Evolutionary conservation across 116 monocot genomes (phyloP), one percentile per base, ranked within the genome.

Genomic region (Cymodocea nodosa): DNA sequence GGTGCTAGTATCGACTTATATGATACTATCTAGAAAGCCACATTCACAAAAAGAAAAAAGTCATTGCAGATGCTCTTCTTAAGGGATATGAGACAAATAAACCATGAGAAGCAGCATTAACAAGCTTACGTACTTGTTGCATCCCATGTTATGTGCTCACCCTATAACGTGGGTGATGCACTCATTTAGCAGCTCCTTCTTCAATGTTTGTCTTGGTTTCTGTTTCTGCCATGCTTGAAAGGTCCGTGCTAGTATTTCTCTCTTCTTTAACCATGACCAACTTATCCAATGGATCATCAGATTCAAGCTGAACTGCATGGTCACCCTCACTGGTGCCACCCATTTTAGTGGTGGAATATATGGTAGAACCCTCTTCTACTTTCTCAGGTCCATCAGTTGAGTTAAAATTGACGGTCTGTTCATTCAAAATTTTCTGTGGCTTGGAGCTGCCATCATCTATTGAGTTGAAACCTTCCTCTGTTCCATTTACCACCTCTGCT

Each of bases 161-260:
- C 16, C 35, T 39, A 6, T 6, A 62, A 39, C 18, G 35, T 40
- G 6, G 18, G 37, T 25, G n/a, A n/a, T 13, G 15, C 20, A 50
- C 39, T 70, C 52, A 75, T n/a, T 75, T 70, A 51, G 64, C 69
- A 34, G 64, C 63, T 56, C 56, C 23, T 0, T 63, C 68, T 48
- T 60, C 74, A 60, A 23, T 4, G 52, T 23, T 35, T 15, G 23
- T 37, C 16, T 67, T 68, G n/a, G 5, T 52, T 51, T 66, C 58
- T 17, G 35, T 53, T 10, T 74, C 70, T 22, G 74, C 66, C 69
- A 79, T 56, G n/a, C 65, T 78, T 13, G 78, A 73, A 23, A 78
- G 78, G 58, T 73, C 74, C 15, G 66, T 62, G 9, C 52, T 65
- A 13, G 74, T 66, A 19, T 71, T 74, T 23, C 56, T 66, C 60